Conservation (phyloP, 164 flowering plant genomes). For the Vitis labrusca region DNA sequence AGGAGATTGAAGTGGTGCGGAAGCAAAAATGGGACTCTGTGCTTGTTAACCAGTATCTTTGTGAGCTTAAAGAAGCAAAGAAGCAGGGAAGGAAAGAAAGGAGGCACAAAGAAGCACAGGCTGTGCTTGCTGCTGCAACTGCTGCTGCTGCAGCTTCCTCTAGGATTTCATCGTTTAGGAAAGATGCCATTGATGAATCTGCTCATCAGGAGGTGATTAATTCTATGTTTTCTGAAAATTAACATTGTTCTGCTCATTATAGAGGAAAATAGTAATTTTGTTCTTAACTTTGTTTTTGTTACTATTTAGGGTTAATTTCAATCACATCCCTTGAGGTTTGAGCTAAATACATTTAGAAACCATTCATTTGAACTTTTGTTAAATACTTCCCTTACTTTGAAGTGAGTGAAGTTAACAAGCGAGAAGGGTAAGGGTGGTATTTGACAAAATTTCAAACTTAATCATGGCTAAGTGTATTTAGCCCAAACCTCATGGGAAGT, state of each 20-base stretch:
- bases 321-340: no score
- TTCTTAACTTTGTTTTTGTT: no score
- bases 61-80: slow-evolving; percentile 74
- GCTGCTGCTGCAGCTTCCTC: slow-evolving; percentile 98
- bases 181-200: slow-evolving; percentile 72
- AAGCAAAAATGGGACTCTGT: slow-evolving; percentile 82
- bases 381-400: neutral
- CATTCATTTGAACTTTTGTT: neutral
- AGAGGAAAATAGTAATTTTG: neutral
- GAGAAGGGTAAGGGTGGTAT: no score
- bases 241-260: neutral
- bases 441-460: no score
- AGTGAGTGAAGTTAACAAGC: no score
- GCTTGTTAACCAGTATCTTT: slow-evolving; percentile 67
- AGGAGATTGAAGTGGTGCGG: slow-evolving; percentile 59
- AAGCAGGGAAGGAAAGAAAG: slow-evolving; percentile 92
- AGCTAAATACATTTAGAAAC: no score
- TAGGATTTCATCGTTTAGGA: slow-evolving; percentile 75
- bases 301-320: no score
- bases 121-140: slow-evolving; percentile 92
- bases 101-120: slow-evolving; percentile 90
- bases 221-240: no score
- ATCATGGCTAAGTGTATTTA: no score
- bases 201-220: slow-evolving; percentile 52
- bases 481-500: no score